Percentiles rank a stretch among this genome's conserved stretches.
phyloP scores from a whole-genome alignment of 805 yeast species.

The Pichia phayaonensis region DNA sequence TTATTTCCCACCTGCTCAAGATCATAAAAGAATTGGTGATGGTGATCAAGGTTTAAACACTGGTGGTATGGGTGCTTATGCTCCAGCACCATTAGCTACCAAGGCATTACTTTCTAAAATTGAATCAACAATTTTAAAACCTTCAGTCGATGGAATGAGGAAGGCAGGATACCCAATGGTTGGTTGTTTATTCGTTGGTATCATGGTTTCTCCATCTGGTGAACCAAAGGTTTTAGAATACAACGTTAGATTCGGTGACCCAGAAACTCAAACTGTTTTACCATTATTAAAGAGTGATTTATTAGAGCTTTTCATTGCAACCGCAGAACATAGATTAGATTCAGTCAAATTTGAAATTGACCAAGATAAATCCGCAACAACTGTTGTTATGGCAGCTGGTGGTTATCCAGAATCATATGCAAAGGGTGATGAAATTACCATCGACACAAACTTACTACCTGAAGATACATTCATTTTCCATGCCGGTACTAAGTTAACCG shows the following conservation, averaged over 20 bases:
- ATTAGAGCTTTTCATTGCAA: conserved; percentile 86
- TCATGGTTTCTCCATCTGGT: conserved; percentile 80
- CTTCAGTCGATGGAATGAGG: conserved; percentile 95
- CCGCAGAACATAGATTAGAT: conserved; percentile 91
- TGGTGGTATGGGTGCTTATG: conserved; percentile 99
- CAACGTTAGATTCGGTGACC: conserved; percentile 98
- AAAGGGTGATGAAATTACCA: conserved; percentile 79
- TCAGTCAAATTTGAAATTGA: conserved; percentile 55
- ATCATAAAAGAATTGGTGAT: conserved; percentile 91
- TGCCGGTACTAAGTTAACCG: conserved; percentile 74
- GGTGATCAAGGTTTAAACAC: conserved; percentile 93
- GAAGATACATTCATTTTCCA: conserved; percentile 75
- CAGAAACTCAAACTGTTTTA: conserved; percentile 95
- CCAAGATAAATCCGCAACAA: conserved; percentile 62
- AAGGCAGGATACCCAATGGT: conserved; percentile 91
- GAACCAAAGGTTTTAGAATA: conserved; percentile 90
- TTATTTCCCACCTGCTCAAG: conserved; percentile 96
- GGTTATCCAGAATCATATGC: conserved; percentile 88
- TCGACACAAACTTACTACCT: conserved; percentile 37
- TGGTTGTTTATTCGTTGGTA: conserved; percentile 92
- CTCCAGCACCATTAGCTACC: conserved; percentile 96
- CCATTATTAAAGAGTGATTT: conserved; percentile 88
- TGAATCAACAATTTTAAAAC: conserved; percentile 69
- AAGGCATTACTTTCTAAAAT: conserved; percentile 62
- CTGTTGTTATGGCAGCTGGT: conserved; percentile 94